Evolutionary conservation across 2,329 filamentous ascomycete species (phyloP), one percentile per base, ranked within the genome.

Genomic region (Hypomyces rosellus): DNA sequence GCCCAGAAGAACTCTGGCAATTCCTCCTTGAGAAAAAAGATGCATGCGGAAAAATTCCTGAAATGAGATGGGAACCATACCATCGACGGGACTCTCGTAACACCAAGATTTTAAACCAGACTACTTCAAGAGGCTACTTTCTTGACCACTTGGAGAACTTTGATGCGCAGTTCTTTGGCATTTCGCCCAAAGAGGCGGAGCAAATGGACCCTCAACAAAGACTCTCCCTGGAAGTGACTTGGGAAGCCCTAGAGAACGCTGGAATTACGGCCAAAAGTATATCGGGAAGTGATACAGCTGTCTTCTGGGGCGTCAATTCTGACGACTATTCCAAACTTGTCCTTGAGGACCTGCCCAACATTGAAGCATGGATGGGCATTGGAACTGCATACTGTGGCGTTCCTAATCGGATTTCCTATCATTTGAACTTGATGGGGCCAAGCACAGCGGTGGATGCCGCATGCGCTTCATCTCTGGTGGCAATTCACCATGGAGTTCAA

Each of bases 401-500:
- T 3, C 45, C 49, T 14, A 79, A 78, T 57, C 65, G 76, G 38
- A 63, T 80, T 13, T 78, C 74, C 1, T 74, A 78, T 55, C 74
- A 73, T 61, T 79, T 77, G 52, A 73, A 80, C 55, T 65, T 81
- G 45, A 65, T 67, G 36, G 77, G 77, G 0, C 75, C 76, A 1
- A 76, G 72, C 51, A 69, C 77, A 51, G 76, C 74, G 0, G 65
- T 73, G 5, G 72, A 78, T 51, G 77, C 75, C 3, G 75, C 73
- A 6, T 78, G 74, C 55, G 77, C 74, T 1, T 72, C 72, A 3
- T 71, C 69, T 50, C 60, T 77, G 54, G 66, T 72, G 13, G 74
- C 74, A 13, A 58, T 78, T 16, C 74, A 78, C 50, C 60, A 70
- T 44, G 75, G 74, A 3, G 73, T 69, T 56, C 73, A 77, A 60